A percentile compares a stretch with the other conserved stretches of the same genome.
Evolutionary conservation across 345 rosid genomes (phyloP).

Genomic region (Rhodamnia rubescens): DNA sequence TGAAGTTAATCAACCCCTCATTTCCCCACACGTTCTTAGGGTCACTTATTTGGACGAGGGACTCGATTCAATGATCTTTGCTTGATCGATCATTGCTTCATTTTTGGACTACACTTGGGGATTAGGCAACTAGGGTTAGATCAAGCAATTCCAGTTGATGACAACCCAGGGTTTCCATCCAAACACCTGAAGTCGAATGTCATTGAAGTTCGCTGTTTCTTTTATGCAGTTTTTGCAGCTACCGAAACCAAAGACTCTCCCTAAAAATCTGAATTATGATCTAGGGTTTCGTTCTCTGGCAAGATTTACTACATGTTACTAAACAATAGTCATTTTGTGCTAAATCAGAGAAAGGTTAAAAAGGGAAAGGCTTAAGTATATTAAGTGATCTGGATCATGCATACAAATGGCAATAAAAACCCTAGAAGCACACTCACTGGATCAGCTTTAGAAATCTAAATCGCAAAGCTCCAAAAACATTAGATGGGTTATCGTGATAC

Average conservation of each 20-base stretch:
- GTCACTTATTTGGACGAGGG: background rate
- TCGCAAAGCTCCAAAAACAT: background rate
- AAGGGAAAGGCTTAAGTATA: background rate
- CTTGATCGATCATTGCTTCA: background rate
- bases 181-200: background rate
- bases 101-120: background rate
- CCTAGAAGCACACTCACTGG: background rate
- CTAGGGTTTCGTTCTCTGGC: background rate
- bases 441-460: background rate
- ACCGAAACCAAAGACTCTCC: background rate
- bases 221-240: background rate
- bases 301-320: background rate
- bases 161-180: background rate
- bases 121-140: background rate
- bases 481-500: background rate
- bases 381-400: background rate
- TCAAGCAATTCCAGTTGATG: background rate
- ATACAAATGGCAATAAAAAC: background rate
- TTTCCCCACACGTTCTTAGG: background rate
- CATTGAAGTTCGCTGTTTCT: background rate
- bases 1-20: background rate
- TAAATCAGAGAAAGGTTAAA: background rate
- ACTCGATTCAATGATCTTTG: background rate
- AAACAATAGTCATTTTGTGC: background rate
- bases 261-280: background rate